Evolutionary conservation across 208 protist species (phyloP).

Genomic region (Jaenimonas drosophilae): DNA sequence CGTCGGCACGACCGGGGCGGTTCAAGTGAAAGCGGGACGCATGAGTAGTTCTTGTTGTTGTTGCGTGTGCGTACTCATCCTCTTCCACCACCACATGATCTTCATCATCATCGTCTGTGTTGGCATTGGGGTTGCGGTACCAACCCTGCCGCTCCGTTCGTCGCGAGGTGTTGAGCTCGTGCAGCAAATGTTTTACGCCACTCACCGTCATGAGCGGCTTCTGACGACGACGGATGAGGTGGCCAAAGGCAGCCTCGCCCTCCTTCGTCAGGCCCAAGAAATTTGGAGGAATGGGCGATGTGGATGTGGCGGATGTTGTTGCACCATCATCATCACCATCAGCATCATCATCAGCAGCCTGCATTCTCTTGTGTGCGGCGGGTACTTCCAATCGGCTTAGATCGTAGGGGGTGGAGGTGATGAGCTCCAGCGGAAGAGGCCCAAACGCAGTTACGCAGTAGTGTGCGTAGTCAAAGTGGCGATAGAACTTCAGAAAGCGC

Average conservation of each 20-base stretch:
- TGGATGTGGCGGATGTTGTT: neutral
- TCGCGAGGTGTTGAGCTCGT: slow-evolving; percentile 34
- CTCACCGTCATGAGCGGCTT: slow-evolving; percentile 64
- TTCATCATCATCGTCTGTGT: neutral
- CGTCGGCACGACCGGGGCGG: slow-evolving; percentile 15
- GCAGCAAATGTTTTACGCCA: slow-evolving; percentile 57
- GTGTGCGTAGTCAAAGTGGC: slow-evolving; percentile 68
- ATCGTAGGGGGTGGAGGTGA: slow-evolving; percentile 38
- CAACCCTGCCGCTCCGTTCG: slow-evolving; percentile 13
- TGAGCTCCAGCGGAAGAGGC: slow-evolving; percentile 42
- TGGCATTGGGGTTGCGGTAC: neutral
- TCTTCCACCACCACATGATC: neutral
- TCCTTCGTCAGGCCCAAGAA: slow-evolving; percentile 60
- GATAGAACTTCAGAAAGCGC: slow-evolving; percentile 75
- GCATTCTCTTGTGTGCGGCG: slow-evolving; percentile 13
- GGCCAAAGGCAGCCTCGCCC: slow-evolving; percentile 42
- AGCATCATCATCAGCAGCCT: neutral
- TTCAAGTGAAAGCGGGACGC: slow-evolving; percentile 13
- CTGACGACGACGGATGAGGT: slow-evolving; percentile 43
- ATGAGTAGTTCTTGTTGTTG: no score
- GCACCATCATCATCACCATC: neutral
- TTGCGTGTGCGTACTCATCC: neutral
- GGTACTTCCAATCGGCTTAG: slow-evolving; percentile 51
- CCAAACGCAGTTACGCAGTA: slow-evolving; percentile 80
- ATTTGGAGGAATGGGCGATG: slow-evolving; percentile 1